These are phyloP conservation scores for Polytrichum formosum DNA, from an alignment of 225 moss, liverwort and hornwort genomes.

Conservation along the genomic window DNA sequence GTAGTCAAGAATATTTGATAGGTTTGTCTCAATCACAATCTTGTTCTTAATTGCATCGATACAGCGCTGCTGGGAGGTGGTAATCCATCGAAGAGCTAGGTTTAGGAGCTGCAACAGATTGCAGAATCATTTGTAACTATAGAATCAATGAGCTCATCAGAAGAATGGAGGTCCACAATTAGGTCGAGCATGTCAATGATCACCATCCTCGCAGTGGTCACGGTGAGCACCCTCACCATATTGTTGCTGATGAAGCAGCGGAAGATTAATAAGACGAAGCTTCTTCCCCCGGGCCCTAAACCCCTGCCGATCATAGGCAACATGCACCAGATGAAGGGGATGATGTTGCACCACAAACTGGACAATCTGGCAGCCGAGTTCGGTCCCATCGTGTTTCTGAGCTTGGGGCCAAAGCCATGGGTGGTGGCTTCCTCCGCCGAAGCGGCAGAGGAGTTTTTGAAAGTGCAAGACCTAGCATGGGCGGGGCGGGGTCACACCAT, in stretches of 20 bases:
- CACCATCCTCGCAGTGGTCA: neutral
- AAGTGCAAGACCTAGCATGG: slow-evolving; percentile 22
- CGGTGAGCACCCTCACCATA: neutral
- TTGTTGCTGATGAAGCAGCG: neutral
- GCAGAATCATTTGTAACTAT: too few relatives aligned
- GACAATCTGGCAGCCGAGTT: neutral
- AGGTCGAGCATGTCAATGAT: neutral
- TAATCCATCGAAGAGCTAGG: too few relatives aligned
- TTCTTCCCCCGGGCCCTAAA: neutral
- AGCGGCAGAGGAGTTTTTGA: slow-evolving; percentile 33
- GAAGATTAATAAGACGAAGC: neutral
- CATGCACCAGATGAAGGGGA: neutral
- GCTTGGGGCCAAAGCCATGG: slow-evolving; percentile 26
- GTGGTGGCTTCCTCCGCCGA: slow-evolving; percentile 33
- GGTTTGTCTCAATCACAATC: too few relatives aligned
- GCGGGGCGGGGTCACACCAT: slow-evolving; percentile 18
- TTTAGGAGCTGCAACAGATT: too few relatives aligned
- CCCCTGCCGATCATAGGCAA: neutral
- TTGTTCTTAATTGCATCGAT: too few relatives aligned
- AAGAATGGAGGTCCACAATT: neutral
- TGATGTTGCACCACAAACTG: neutral
- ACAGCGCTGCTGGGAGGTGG: too few relatives aligned
- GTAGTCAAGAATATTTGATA: too few relatives aligned
- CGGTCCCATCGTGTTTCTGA: neutral
- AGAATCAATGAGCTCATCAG: neutral